Base-by-base conservation (phyloP, 495 filamentous ascomycete species). In the Glonium stellatum region DNA sequence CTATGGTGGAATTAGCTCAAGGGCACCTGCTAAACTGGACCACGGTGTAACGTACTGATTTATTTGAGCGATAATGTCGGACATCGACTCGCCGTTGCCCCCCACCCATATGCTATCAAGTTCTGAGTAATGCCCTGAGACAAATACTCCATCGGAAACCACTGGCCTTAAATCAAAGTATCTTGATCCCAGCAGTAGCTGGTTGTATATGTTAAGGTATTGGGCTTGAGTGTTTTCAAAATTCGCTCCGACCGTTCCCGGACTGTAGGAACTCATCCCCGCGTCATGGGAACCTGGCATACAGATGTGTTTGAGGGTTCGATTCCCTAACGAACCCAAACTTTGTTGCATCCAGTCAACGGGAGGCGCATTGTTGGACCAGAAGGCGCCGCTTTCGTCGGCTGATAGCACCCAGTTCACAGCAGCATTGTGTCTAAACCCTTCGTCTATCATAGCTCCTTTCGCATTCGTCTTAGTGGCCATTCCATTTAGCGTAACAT, bases 281-380 rank as follows among this genome's bases (percentile, higher is more conserved):
- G 66, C 62, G 47, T 68, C 66, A 31, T 68, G 66, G n/a, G 51
- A 57, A 0, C 66, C 66, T 10, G 66, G 66, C 62, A 68, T 68
- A 35, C 46, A 57, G 35, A 68, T 65, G 2, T 65, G 55, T 35
- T 60, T 59, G 3, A 68, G 58, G 15, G 58, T 65, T 25, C 62
- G 60, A 37, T 65, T 63, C 5, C 59, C 56, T 0, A 68, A 15
- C 1, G 58, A 60, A 19, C 61, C 66, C 11, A 68, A 15, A 36
- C 57, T 63, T 41, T 62, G 62, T 36, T 65, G 62, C 66, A 68
- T 68, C 66, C 66, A 68, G 44, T 68, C 63, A 11, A 49, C 49
- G 25, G 46, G 52, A 21, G 48, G 31, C 9, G 57, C 54, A 35
- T 25, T 47, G 47, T 62, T 66, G n/a, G 59, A 62, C 59, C 53